Conservation (phyloP, 805 yeast species). For the Huiozyma sinensis region DNA sequence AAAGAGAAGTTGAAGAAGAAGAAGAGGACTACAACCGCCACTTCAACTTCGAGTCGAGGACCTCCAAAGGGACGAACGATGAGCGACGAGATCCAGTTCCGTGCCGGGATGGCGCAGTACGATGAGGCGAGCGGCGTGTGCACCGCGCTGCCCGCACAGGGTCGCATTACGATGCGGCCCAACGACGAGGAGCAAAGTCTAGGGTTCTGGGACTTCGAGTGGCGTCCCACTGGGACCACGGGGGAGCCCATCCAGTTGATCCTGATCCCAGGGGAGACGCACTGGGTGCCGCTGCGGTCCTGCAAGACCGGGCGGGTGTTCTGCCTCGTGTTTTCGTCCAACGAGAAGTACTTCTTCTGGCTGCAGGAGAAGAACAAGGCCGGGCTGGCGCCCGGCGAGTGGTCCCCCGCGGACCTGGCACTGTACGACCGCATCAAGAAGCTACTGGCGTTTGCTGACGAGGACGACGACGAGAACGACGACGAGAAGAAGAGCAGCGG, state of each 20-base stretch:
- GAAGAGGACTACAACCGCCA: too few species aligned
- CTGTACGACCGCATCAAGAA: conserved; percentile 41
- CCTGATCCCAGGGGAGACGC: conserved; percentile 77
- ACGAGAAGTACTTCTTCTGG: conserved; percentile 54
- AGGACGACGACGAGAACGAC: conserved; percentile 13
- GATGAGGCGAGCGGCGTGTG: conserved; percentile 46
- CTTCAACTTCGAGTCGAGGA: too few species aligned
- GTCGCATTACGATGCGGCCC: conserved; percentile 28
- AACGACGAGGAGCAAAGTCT: conserved; percentile 22
- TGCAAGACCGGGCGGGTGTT: conserved; percentile 71
- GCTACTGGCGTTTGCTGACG: conserved; percentile 31
- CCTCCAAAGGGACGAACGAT: not conserved
- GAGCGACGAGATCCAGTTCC: conserved; percentile 31
- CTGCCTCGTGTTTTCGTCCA: conserved; percentile 56
- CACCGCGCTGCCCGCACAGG: conserved; percentile 50
- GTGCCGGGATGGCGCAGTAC: conserved; percentile 54
- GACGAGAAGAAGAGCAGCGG: conserved; percentile 8
- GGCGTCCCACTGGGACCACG: conserved; percentile 23
- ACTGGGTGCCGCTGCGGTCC: conserved; percentile 57
- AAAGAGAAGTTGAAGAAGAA: too few species aligned
- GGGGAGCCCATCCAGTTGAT: conserved; percentile 36
- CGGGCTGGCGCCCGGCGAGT: conserved; percentile 34
- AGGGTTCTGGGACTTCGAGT: conserved; percentile 27
- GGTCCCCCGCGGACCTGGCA: conserved; percentile 47
- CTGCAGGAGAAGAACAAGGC: conserved; percentile 58